A percentile compares a stretch with the other conserved stretches of the same genome.
Conservation (phyloP, 305 asterid species). For the Petunia hybrid region DNA sequence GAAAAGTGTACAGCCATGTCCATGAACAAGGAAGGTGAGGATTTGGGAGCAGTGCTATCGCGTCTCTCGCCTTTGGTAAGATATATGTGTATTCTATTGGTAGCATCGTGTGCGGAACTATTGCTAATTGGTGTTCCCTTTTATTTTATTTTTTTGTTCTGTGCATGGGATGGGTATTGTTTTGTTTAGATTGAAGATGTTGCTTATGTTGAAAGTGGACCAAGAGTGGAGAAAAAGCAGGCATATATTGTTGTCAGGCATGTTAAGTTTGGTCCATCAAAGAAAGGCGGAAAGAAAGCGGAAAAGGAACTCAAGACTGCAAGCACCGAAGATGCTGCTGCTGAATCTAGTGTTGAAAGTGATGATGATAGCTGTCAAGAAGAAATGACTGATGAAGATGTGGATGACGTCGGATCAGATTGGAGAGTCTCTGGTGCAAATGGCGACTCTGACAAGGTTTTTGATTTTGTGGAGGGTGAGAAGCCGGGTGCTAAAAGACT, state of each 20-base stretch:
- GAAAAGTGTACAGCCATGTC: slow-evolving; percentile 69
- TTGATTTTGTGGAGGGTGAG: slow-evolving; percentile 40
- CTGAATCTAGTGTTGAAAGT: slow-evolving; percentile 34
- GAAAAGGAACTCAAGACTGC: slow-evolving; percentile 38
- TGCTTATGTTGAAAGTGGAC: slow-evolving; percentile 63
- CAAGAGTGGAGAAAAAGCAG: slow-evolving; percentile 67
- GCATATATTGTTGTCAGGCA: slow-evolving; percentile 80
- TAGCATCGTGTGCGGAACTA: slow-evolving; percentile 29
- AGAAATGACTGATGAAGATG: slow-evolving; percentile 44
- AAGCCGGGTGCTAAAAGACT: slow-evolving; percentile 32
- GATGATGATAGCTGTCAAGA: slow-evolving; percentile 39
- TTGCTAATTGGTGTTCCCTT: slow-evolving; percentile 7
- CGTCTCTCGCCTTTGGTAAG: slow-evolving; percentile 76
- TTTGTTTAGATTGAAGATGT: slow-evolving; percentile 69
- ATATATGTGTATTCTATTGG: slow-evolving; percentile 30
- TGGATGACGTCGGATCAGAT: slow-evolving; percentile 37
- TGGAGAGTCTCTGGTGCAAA: slow-evolving; percentile 44
- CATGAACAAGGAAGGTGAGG: slow-evolving; percentile 44
- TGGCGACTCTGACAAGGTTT: slow-evolving; percentile 40
- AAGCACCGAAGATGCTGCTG: slow-evolving; percentile 35
- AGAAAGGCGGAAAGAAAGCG: slow-evolving; percentile 68
- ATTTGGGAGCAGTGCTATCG: slow-evolving; percentile 58
- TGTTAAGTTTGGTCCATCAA: slow-evolving; percentile 70
- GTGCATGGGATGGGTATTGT: slow-evolving; percentile 27
- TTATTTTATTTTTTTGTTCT: slow-evolving; percentile 20